Evolutionary conservation across 305 asterid species (phyloP).

Genomic region (Rubia tinctorum): DNA sequence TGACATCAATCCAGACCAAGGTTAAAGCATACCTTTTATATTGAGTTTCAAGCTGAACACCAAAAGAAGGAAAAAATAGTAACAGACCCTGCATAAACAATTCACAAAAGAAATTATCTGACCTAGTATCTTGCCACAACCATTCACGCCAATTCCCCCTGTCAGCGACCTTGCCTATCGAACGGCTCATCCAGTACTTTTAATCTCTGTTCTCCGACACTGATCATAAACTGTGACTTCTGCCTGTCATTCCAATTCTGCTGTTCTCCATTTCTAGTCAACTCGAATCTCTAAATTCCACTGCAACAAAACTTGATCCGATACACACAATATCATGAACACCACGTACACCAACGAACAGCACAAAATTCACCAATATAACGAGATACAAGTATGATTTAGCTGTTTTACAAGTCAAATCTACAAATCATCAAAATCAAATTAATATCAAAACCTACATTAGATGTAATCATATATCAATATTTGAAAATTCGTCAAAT

Average conservation of each 20-base stretch:
- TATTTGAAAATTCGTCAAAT: too few relatives aligned
- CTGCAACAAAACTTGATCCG: constrained; percentile 30
- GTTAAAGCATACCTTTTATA: too few relatives aligned
- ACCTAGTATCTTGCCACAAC: neutral
- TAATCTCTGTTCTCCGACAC: constrained; percentile 67
- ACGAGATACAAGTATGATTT: neutral
- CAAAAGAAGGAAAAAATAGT: too few relatives aligned
- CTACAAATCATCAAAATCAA: neutral
- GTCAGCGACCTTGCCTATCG: constrained; percentile 75
- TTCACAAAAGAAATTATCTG: neutral
- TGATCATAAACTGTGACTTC: constrained; percentile 66
- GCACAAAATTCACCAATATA: neutral
- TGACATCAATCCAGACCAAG: neutral
- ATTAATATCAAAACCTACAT: neutral
- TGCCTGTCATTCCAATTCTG: constrained; percentile 67
- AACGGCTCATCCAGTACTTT: constrained; percentile 73
- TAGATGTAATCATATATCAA: neutral
- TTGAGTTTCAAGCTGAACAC: too few relatives aligned
- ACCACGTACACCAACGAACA: too few relatives aligned
- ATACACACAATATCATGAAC: neutral
- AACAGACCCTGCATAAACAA: too few relatives aligned
- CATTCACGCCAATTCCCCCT: neutral
- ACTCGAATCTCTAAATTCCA: constrained; percentile 53
- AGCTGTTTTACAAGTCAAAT: neutral
- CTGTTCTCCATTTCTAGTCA: constrained; percentile 77